These are phyloP conservation scores for Penicillium sp. DNA, from an alignment of 2,329 filamentous ascomycete species.

Conservation along the genomic window DNA sequence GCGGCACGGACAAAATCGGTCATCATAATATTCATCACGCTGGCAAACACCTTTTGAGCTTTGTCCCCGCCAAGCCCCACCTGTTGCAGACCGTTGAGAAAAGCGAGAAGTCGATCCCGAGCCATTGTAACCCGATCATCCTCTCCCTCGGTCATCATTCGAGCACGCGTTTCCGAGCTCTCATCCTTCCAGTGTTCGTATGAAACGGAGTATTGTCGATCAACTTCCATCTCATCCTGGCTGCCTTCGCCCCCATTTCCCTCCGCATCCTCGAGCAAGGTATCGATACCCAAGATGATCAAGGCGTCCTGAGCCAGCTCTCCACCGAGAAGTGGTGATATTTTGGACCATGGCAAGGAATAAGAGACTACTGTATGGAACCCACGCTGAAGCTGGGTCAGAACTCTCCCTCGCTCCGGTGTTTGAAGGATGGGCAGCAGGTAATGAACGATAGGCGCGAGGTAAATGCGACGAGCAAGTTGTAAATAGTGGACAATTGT, in stretches of 20 bases:
- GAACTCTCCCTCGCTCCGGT: slow-evolving; percentile 34
- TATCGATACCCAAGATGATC: slow-evolving; percentile 47
- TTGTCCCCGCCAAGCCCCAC: slow-evolving; percentile 60
- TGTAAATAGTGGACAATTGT: slow-evolving; percentile 42
- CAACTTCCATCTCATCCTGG: slow-evolving; percentile 45
- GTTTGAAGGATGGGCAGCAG: slow-evolving; percentile 35
- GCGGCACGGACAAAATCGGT: slow-evolving; percentile 59
- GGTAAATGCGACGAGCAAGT: slow-evolving; percentile 43
- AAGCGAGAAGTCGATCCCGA: slow-evolving; percentile 40
- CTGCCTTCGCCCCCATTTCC: slow-evolving; percentile 25
- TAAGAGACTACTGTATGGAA: slow-evolving; percentile 55
- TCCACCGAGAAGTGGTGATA: slow-evolving; percentile 50
- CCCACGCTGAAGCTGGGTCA: slow-evolving; percentile 45
- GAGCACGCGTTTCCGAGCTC: slow-evolving; percentile 30
- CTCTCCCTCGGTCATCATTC: slow-evolving; percentile 42
- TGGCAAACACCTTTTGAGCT: slow-evolving; percentile 61
- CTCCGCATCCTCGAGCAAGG: slow-evolving; percentile 29
- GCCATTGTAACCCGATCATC: slow-evolving; percentile 34
- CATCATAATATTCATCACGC: slow-evolving; percentile 61
- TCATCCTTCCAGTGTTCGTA: slow-evolving; percentile 45
- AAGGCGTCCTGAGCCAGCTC: slow-evolving; percentile 51
- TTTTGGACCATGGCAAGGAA: slow-evolving; percentile 47
- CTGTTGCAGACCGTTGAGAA: slow-evolving; percentile 53
- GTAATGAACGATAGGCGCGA: slow-evolving; percentile 41
- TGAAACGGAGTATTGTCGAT: slow-evolving; percentile 40